phyloP scores from a whole-genome alignment of 139 green algal species.

The Pleodorina starrii region DNA sequence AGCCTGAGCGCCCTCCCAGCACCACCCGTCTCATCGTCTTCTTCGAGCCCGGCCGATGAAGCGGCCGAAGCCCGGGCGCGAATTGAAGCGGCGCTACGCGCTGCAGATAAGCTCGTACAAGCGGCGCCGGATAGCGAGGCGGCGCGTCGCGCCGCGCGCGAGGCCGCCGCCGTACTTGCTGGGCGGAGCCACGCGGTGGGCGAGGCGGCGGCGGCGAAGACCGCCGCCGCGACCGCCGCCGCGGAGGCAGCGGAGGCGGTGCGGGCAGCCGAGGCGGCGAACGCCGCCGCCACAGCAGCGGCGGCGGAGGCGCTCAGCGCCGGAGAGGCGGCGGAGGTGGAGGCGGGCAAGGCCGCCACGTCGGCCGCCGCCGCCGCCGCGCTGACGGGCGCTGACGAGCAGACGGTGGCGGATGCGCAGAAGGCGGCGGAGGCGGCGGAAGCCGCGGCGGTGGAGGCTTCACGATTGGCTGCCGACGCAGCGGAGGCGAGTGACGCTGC shows the following conservation, averaged over 20 bases:
- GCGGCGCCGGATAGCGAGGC: not conserved
- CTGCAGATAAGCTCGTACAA: not conserved
- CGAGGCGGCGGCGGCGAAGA: not conserved
- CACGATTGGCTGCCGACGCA: not conserved
- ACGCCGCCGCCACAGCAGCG: not conserved
- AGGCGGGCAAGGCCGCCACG: not conserved
- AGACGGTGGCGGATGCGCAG: not conserved
- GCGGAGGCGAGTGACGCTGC: slow-evolving; percentile 3
- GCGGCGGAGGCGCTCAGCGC: not conserved
- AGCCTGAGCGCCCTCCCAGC: not conserved
- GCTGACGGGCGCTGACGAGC: not conserved
- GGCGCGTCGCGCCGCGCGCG: not conserved
- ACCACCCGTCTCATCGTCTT: not conserved
- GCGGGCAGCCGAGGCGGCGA: not conserved
- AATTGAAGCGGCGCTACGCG: slow-evolving; percentile 10
- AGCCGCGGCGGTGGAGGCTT: not conserved
- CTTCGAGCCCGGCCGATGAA: not conserved
- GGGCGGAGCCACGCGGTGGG: not conserved
- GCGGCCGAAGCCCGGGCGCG: not conserved
- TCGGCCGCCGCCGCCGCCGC: not conserved
- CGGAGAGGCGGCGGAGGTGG: not conserved
- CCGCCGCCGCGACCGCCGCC: not conserved
- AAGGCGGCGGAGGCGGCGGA: not conserved
- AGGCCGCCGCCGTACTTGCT: not conserved
- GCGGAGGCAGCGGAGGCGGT: not conserved